Percentiles rank a stretch among this genome's conserved stretches.
These are phyloP conservation scores for Petunia secreta DNA, from an alignment of 257 asterid genomes.

Conservation along the genomic window DNA sequence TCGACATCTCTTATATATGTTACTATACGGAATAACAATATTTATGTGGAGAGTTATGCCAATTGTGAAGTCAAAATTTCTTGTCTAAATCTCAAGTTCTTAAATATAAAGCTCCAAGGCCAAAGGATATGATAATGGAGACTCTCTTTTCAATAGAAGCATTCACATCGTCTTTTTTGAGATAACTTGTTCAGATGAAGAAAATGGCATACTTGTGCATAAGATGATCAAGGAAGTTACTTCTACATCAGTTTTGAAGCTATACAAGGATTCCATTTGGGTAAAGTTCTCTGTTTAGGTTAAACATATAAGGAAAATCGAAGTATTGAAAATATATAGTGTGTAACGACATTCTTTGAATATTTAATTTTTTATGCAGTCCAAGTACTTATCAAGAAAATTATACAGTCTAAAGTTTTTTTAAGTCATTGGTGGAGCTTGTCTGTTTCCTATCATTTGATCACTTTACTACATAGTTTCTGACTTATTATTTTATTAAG, in stretches of 20 bases:
- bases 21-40: no score
- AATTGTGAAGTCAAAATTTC: neutral
- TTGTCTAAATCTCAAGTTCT: neutral
- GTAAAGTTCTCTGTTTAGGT: neutral
- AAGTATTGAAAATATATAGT: neutral
- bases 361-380: neutral
- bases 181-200: neutral
- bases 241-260: neutral
- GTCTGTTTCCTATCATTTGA: neutral
- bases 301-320: neutral
- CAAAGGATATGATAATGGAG: no score
- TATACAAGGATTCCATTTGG: neutral
- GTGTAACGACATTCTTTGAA: neutral
- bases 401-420: neutral
- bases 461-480: neutral
- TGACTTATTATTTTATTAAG: neutral
- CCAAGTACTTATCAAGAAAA: neutral
- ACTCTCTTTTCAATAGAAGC: no score
- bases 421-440: neutral
- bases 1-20: neutral
- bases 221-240: neutral
- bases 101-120: no score
- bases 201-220: neutral
- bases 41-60: neutral
- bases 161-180: no score